Base-by-base conservation (phyloP, 2,329 filamentous ascomycete genomes). In the Ramularia collo-cygni region DNA sequence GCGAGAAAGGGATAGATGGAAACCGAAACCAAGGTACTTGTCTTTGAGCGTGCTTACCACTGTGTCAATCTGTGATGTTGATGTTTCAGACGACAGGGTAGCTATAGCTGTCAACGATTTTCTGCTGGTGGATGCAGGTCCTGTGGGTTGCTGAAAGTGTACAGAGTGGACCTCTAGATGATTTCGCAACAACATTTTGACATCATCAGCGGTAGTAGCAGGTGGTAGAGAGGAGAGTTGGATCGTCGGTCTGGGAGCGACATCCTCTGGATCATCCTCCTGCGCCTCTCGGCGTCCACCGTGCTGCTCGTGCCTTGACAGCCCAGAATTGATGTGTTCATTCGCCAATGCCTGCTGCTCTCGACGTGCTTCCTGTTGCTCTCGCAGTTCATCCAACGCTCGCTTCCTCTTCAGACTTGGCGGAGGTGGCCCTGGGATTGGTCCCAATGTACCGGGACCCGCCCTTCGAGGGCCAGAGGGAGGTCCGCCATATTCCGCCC, bases 11-110 rank as follows among this genome's bases (percentile, higher is more conserved):
- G 77, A 82, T 2, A 95, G 70, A 61, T 89, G 83, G 65, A 83
- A 87, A 4, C 89, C 89, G 59, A 79, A 87, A 12, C 89, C 89
- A 12, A 95, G 68, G 59, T 95, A 95, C 50, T 75, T 79, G 49
- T 92, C 88, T 57, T 93, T 85, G 21, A 95, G 66, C 3, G 76
- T 66, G 57, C 80, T 90, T 37, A 94, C 85, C 1, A 81, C 76
- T 3, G 77, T 73, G 55, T 95, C 88, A 38, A 95, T 89, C 41
- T 93, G 85, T 16, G 81, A 83, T 1, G 83, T 83, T 0, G 87
- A 77, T 0, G 87, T 92, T 49, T 92, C 85, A 42, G 83, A 79
- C 1, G 83, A 79, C 19, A 95, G 66, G 0, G 83, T 88, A 32
- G 92, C 83, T 52, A 95, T 86, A 4, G 87, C 87, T 12, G 85